These are phyloP conservation scores for Colletotrichum coccodes DNA, from an alignment of 2,329 filamentous ascomycete species.

Conservation along the genomic window DNA sequence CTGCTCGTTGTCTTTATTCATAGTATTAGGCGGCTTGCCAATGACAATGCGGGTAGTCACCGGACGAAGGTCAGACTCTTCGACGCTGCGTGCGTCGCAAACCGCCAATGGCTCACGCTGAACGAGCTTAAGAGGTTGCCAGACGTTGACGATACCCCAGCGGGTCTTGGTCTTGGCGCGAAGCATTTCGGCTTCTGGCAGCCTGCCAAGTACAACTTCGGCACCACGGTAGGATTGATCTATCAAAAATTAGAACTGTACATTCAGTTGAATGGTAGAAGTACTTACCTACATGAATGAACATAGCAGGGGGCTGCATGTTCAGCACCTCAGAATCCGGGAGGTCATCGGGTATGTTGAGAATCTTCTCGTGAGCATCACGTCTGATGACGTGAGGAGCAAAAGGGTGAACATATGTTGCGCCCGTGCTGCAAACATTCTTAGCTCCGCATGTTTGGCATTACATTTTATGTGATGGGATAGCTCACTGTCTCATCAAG, in stretches of 20 bases:
- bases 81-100: slow-evolving; percentile 46
- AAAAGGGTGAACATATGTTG: background rate
- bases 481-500: background rate
- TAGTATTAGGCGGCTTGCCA: background rate
- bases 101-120: slow-evolving; percentile 51
- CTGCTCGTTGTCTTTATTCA: background rate
- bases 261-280: fast-evolving
- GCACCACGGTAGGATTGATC: background rate
- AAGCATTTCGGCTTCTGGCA: background rate
- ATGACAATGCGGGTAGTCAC: background rate
- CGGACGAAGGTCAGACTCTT: slow-evolving; percentile 46
- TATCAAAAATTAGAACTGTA: background rate
- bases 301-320: background rate
- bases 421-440: background rate
- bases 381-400: background rate
- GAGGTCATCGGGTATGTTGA: background rate
- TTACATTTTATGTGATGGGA: background rate
- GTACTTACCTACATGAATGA: background rate
- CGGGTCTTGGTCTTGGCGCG: background rate
- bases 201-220: background rate
- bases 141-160: slow-evolving; percentile 41
- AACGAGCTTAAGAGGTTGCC: slow-evolving; percentile 60
- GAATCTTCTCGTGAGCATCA: background rate
- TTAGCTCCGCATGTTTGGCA: background rate
- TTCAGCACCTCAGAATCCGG: background rate